Percentiles rank a stretch among this genome's conserved stretches.
phyloP scores from a whole-genome alignment of 2,329 filamentous ascomycete species.

The Periconia macrospinosa region DNA sequence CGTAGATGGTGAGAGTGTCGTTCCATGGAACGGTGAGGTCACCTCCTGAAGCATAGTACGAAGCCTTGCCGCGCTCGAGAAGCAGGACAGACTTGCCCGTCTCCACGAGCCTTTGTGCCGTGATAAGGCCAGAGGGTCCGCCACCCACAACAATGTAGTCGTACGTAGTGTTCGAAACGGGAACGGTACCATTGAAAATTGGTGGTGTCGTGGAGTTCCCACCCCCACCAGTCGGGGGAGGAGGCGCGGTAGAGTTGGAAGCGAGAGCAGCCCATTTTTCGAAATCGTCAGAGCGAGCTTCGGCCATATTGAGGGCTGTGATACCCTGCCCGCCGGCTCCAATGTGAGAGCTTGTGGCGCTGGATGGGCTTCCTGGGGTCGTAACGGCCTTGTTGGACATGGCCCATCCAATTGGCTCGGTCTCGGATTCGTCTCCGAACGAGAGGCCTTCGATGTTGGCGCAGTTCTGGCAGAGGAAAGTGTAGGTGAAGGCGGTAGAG shows the following conservation, averaged over 20 bases:
- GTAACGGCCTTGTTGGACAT: slow-evolving; percentile 16
- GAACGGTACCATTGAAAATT: slow-evolving; percentile 6
- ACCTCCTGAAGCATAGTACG: slow-evolving; percentile 37
- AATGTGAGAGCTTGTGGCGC: slow-evolving; percentile 17
- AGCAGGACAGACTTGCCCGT: slow-evolving; percentile 43
- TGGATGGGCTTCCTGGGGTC: slow-evolving; percentile 15
- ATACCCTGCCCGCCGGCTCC: slow-evolving; percentile 15
- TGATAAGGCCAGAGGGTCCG: slow-evolving; percentile 42
- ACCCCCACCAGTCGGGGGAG: background rate
- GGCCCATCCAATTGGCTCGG: slow-evolving; percentile 13
- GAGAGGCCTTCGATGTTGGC: slow-evolving; percentile 10
- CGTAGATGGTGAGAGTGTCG: slow-evolving; percentile 25
- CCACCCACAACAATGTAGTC: slow-evolving; percentile 47
- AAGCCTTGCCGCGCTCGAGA: slow-evolving; percentile 43
- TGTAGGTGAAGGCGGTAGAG: slow-evolving; percentile 53
- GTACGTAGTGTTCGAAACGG: slow-evolving; percentile 37
- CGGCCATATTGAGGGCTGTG: slow-evolving; percentile 17
- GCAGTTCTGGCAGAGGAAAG: slow-evolving; percentile 49
- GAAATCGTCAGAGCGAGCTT: slow-evolving; percentile 22
- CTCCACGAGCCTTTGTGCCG: slow-evolving; percentile 42
- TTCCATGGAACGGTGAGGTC: slow-evolving; percentile 24
- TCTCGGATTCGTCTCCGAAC: slow-evolving; percentile 4
- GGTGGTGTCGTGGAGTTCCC: slow-evolving; percentile 1
- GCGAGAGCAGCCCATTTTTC: slow-evolving; percentile 25
- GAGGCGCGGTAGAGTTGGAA: slow-evolving; percentile 1